Evolutionary conservation across 1,284 basidiomycete species (phyloP).

Genomic region (Anthracocystis walkeri): DNA sequence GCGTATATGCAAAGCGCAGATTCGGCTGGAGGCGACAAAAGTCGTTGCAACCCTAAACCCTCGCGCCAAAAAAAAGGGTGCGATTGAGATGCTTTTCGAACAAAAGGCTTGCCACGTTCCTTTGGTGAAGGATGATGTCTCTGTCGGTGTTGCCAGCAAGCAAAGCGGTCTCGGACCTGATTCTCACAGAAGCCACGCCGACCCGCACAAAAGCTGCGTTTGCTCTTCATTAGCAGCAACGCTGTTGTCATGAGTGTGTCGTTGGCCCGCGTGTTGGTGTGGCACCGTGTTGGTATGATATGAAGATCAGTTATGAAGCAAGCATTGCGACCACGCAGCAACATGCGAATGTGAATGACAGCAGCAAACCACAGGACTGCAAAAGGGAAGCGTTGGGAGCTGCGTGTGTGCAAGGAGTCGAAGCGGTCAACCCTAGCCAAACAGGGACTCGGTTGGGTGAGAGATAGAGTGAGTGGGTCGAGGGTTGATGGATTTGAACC

Average conservation of each 20-base stretch:
- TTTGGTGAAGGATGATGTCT: neutral
- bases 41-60: constrained; percentile 21
- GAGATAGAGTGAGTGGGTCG: neutral
- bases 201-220: too few species aligned
- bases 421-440: neutral
- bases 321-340: too few species aligned
- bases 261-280: too few species aligned
- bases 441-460: neutral
- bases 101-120: constrained; percentile 2
- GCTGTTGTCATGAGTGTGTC: too few species aligned
- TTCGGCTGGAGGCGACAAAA: constrained; percentile 1
- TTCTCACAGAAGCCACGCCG: neutral
- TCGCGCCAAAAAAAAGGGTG: constrained; percentile 6
- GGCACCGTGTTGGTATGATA: too few species aligned
- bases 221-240: too few species aligned
- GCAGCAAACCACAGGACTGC: too few species aligned
- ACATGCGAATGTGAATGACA: too few species aligned
- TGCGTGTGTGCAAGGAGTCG: neutral
- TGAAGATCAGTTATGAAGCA: too few species aligned
- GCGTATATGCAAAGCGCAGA: constrained; percentile 17
- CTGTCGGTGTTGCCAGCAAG: constrained; percentile 9
- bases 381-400: too few species aligned
- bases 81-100: neutral
- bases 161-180: constrained; percentile 35
- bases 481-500: neutral